Base-by-base conservation (phyloP, 2,329 filamentous ascomycete species). In the Gnomoniopsis sp. region DNA sequence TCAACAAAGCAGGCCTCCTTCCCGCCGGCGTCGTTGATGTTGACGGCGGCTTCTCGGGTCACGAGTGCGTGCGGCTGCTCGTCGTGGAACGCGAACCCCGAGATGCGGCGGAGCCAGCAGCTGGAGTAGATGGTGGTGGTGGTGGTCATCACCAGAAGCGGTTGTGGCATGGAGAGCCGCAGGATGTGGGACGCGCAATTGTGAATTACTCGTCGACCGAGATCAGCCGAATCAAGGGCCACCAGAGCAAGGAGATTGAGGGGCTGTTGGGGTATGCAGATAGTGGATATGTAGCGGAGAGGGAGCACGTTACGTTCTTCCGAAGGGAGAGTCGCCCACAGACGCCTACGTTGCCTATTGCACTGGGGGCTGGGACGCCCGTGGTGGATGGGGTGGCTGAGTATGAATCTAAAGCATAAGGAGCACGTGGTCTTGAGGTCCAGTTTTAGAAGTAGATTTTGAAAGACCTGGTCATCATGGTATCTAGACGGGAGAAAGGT, bases 171-270 rank as follows among this genome's bases (percentile, higher is more conserved):
- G 76, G 79, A 60, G 67, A 71, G 1, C 82, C 84, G 8, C 75
- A 78, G 50, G 95, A 98, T 68, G 90, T 98, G 21, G 95, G 95
- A 0, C 82, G 93, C 38, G 93, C 91, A 3, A 77, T 99, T 51
- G 92, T 96, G 59, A 97, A 98, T 73, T 99, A 98, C 71, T 89
- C 90, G n/a, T 87, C 90, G 1, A 78, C 81, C 1, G 93, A 99
- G 74, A 92, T 99, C 62, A 77, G 79, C 58, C 79, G 89, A 53
- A 96, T 99, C 70, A 91, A 89, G 75, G 95, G 95, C 1, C 79
- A 89, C 64, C 86, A 89, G 70, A 96, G 92, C 69, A 84, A 81
- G 6, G 89, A 96, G 70, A 97, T 99, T 63, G 80, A 87, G 50
- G 80, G 82, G 11, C 77, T 95, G 48, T 76, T 99, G 34, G 95